Base-by-base conservation (phyloP, 116 monocot species). In the Papilionanthe hybrid region DNA sequence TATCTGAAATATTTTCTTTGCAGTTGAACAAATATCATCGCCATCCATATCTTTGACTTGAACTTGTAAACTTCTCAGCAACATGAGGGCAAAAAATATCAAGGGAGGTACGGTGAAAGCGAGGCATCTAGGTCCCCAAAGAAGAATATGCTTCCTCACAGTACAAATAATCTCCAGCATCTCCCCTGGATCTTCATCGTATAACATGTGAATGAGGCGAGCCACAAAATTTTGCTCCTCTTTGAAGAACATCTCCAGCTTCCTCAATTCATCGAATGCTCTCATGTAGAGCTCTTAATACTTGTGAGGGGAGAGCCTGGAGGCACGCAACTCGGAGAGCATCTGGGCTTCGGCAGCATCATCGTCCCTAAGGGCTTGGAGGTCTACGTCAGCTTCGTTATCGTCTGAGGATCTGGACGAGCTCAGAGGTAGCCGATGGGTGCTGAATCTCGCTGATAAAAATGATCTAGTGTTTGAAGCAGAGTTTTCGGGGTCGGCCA, bases 211-310 rank as follows among this genome's bases (percentile, higher is more conserved):
- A n/a, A n/a, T n/a, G n/a, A n/a, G n/a, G n/a, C n/a, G n/a, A n/a
- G n/a, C n/a, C n/a, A n/a, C n/a, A n/a, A n/a, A n/a, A n/a, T n/a
- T n/a, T n/a, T n/a, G n/a, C 86, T 98, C 98, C 76, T 98, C 98
- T 82, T 81, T 88, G 86, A 98, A 98, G 89, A 93, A 98, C 88
- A 98, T 93, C 87, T 98, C 98, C 79, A 98, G 80, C 86, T 84
- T 94, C 86, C 98, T 79, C 81, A 98, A 65, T 84, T 98, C 98
- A 80, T 98, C 98, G 79, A 98, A 98, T 17, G 98, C 92, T 84
- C 98, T 81, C 98, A 98, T 98, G 56, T 98, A 94, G 49, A 98
- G 91, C 58, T 98, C 98, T 72, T 98, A 98, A 73, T 98, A 98
- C 53, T 98, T 98, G 86, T 94, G 98, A 11, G 98, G 98, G n/a